These are phyloP conservation scores for Scedosporium apiospermum DNA, from an alignment of 2,329 filamentous ascomycete species.

Conservation along the genomic window DNA sequence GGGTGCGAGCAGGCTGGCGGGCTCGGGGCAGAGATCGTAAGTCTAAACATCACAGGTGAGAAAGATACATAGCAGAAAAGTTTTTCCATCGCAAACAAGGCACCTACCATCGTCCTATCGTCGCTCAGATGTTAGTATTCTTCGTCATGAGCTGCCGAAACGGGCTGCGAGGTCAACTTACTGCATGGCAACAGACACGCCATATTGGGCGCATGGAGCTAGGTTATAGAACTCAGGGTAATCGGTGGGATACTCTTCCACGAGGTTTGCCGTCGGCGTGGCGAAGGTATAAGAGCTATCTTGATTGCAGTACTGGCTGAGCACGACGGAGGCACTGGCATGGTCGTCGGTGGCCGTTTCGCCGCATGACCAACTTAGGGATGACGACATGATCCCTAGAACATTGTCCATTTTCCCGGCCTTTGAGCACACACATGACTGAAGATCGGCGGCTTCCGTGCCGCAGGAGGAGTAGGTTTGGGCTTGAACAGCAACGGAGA, in stretches of 20 bases:
- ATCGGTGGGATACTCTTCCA: slow-evolving; percentile 41
- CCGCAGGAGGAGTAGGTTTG: slow-evolving; percentile 35
- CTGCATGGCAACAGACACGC: slow-evolving; percentile 27
- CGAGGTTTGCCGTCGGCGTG: slow-evolving; percentile 32
- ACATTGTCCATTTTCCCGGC: slow-evolving; percentile 29
- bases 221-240: slow-evolving; percentile 31
- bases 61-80: neutral
- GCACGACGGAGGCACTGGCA: slow-evolving; percentile 33
- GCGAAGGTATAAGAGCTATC: slow-evolving; percentile 26
- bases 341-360: slow-evolving; percentile 36
- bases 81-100: neutral
- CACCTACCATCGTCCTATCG: neutral
- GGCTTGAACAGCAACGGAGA: slow-evolving; percentile 32
- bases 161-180: neutral
- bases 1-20: slow-evolving; percentile 32
- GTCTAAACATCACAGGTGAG: slow-evolving; percentile 14
- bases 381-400: slow-evolving; percentile 25
- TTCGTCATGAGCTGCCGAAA: neutral
- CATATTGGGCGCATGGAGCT: slow-evolving; percentile 31
- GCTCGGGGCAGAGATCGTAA: slow-evolving; percentile 24
- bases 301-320: slow-evolving; percentile 40
- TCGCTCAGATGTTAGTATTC: neutral
- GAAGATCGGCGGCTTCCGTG: slow-evolving; percentile 31
- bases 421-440: slow-evolving; percentile 44
- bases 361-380: slow-evolving; percentile 33